A percentile compares a stretch with the other conserved stretches of the same genome.
Conservation (phyloP, 371 early-diverging fungal genomes). For the Amoeboaphelidium protococcarum region DNA sequence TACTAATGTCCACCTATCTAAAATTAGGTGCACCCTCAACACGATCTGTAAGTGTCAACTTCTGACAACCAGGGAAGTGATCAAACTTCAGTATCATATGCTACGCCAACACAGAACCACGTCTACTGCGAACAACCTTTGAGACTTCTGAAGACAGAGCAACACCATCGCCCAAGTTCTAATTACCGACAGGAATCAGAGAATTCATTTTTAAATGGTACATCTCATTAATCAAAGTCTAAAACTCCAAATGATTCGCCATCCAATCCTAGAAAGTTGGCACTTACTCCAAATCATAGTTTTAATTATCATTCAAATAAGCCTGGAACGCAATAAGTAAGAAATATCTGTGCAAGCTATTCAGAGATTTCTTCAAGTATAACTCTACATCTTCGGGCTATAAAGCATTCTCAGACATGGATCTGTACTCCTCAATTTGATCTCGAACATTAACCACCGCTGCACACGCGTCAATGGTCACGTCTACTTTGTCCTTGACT, state of each 20-base stretch:
- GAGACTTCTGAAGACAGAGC: constrained; percentile 31
- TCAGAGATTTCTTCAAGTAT: constrained; percentile 3
- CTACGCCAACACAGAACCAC: constrained; percentile 31
- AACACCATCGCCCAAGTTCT: constrained; percentile 22
- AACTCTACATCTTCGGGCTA: constrained; percentile 12
- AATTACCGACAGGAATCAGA: background rate
- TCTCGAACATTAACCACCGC: constrained; percentile 17
- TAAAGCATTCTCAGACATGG: constrained; percentile 18
- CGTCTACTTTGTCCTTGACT: constrained; percentile 27
- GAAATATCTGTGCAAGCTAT: constrained; percentile 25
- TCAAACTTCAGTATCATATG: constrained; percentile 37
- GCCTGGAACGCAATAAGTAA: constrained; percentile 32
- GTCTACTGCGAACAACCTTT: constrained; percentile 22
- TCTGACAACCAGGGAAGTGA: constrained; percentile 41
- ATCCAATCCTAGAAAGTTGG: constrained; percentile 29
- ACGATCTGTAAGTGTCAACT: constrained; percentile 28
- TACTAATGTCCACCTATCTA: background rate
- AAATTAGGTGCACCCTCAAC: constrained; percentile 19
- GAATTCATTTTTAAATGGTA: constrained; percentile 6
- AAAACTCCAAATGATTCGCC: constrained; percentile 26
- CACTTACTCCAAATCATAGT: constrained; percentile 6
- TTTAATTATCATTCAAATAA: constrained; percentile 7
- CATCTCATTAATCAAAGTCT: constrained; percentile 24
- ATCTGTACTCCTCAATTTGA: constrained; percentile 22
- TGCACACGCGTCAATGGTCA: constrained; percentile 25